Conservation (phyloP, 345 rosid species). For the Nephelium lappaceum region DNA sequence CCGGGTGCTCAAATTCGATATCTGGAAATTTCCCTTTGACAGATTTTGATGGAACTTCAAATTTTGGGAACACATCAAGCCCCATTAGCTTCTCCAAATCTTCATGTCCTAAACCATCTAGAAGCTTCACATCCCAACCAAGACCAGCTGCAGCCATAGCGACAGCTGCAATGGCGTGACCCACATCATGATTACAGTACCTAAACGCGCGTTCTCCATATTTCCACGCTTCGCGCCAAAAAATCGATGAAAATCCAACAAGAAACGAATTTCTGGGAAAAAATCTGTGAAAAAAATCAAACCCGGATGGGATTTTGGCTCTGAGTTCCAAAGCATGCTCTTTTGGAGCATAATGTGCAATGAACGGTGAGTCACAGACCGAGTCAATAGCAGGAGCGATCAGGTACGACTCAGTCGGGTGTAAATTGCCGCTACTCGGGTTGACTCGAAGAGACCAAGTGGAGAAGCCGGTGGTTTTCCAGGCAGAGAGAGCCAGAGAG, state of each 20-base stretch:
- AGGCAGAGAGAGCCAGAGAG: constrained; percentile 88
- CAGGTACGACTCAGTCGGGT: constrained; percentile 81
- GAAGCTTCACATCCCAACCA: constrained; percentile 92
- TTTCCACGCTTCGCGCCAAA: constrained; percentile 98
- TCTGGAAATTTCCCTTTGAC: constrained; percentile 54
- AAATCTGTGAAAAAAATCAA: constrained; percentile 39
- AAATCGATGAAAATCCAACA: constrained; percentile 69
- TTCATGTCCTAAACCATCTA: constrained; percentile 70
- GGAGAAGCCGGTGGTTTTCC: constrained; percentile 78
- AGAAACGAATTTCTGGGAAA: constrained; percentile 66
- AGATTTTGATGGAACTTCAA: constrained; percentile 42
- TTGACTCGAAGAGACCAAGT: constrained; percentile 95
- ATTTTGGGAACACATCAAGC: constrained; percentile 43
- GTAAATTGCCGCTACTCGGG: constrained; percentile 94
- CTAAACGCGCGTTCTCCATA: constrained; percentile 87
- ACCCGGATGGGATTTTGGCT: constrained; percentile 44
- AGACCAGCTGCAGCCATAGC: constrained; percentile 77
- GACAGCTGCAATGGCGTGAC: constrained; percentile 79
- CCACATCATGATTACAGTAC: constrained; percentile 89
- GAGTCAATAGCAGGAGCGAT: constrained; percentile 63
- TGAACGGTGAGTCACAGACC: constrained; percentile 52
- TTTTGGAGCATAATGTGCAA: constrained; percentile 82
- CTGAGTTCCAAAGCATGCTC: constrained; percentile 85
- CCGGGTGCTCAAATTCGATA: constrained; percentile 86
- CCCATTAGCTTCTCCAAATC: constrained; percentile 68